Conservation (phyloP, 768 basidiomycete species). For the Tylopilus balloui region DNA sequence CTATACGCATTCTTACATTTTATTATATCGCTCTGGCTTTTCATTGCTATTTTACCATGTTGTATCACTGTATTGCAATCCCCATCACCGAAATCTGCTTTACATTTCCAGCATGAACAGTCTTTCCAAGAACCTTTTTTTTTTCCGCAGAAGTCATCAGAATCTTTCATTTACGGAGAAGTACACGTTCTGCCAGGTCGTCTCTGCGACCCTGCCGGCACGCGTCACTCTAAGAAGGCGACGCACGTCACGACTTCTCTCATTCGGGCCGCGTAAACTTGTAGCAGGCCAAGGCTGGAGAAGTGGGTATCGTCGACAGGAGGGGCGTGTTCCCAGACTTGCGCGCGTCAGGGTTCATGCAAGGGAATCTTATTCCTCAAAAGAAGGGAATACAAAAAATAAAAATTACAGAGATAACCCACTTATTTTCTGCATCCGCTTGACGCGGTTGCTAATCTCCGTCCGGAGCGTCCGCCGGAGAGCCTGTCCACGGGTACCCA, state of each 20-base stretch:
- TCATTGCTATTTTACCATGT: slow-evolving; percentile 18
- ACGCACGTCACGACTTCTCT: slow-evolving; percentile 1
- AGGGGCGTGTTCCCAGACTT: background rate
- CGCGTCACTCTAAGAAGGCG: slow-evolving; percentile 1
- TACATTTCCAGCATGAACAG: background rate
- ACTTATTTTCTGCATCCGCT: slow-evolving; percentile 64
- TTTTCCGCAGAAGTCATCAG: slow-evolving; percentile 3
- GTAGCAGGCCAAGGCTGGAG: background rate
- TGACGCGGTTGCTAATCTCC: slow-evolving; percentile 60
- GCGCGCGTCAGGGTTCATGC: background rate
- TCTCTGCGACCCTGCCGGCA: slow-evolving; percentile 15
- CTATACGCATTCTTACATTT: slow-evolving; percentile 18
- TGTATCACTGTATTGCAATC: slow-evolving; percentile 20
- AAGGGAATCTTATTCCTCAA: background rate
- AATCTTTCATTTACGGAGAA: slow-evolving; percentile 12
- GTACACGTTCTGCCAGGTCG: background rate
- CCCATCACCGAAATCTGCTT: background rate
- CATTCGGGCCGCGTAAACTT: background rate
- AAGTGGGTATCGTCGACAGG: background rate
- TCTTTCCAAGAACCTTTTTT: background rate
- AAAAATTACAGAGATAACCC: slow-evolving; percentile 28
- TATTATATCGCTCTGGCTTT: slow-evolving; percentile 14
- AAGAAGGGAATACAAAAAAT: too few relatives aligned
- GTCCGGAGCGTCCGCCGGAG: slow-evolving; percentile 50
- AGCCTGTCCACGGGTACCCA: slow-evolving; percentile 39